Evolutionary conservation across 2,329 filamentous ascomycete species (phyloP), one percentile per base, ranked within the genome.

Genomic region (Cladosporium austrohemisphaericum): DNA sequence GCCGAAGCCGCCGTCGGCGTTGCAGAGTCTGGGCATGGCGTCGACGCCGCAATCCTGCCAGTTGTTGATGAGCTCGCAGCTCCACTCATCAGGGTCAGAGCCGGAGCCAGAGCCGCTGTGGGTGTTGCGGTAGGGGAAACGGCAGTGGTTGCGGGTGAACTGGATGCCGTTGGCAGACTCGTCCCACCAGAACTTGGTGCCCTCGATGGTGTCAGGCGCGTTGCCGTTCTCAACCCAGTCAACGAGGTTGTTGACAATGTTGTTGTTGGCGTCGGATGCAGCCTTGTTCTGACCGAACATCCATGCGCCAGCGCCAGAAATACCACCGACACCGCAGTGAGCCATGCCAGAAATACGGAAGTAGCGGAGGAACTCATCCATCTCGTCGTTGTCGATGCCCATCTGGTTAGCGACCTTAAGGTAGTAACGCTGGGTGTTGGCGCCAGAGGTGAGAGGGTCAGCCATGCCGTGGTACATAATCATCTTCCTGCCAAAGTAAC

Each of bases 331-430:
- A 73, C 71, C 54, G 57, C 77, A 80, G 60, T 80, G 78, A 2
- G 61, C 66, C 66, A 78, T 76, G 5, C 77, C 79, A 50, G 60
- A 73, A 60, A 74, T 75, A 23, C 69, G 69, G 66, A 81, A 80
- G 61, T 69, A 74, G 40, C 77, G 71, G 31, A 72, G 55, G 57
- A 70, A 69, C 45, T 62, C 58, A 41, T 69, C 68, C 8, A 65
- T 63, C 7, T 63, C 64, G 16, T 63, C 65, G 50, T 73, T 68
- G 33, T 67, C 55, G 23, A 70, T 55, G 23, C 58, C 65, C 55
- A 74, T 71, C 25, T 61, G 58, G 31, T 56, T 19, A 2, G 65
- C 61, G 3, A 77, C 71, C 37, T 75, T 66, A 37, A 76, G 64
- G 60, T 77, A 77, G 66, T 77, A 77, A 10, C 71, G 60, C 7